These are phyloP conservation scores for Mimosa pudica DNA, from an alignment of 306 rosid species.

Conservation along the genomic window DNA sequence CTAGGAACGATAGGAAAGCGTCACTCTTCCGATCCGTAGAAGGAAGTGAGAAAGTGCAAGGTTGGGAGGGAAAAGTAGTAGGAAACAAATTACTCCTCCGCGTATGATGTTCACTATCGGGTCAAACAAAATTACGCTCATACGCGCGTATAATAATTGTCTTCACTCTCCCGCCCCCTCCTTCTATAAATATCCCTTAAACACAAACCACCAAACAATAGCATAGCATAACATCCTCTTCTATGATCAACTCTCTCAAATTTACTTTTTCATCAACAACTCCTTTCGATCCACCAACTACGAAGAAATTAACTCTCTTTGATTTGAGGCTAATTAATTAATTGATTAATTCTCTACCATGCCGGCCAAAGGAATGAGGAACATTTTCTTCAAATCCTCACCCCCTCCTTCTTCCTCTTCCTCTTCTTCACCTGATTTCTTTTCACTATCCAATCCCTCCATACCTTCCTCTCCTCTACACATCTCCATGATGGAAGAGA, in stretches of 20 bases:
- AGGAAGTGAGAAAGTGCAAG: not conserved
- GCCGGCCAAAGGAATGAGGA: slow-evolving; percentile 34
- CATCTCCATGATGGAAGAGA: slow-evolving; percentile 52
- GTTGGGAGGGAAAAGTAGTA: not conserved
- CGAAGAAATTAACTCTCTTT: no score
- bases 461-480: slow-evolving; percentile 40
- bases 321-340: no score
- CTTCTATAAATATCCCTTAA: not conserved
- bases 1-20: not conserved
- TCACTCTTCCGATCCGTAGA: not conserved
- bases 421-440: not conserved
- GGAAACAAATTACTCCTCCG: not conserved
- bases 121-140: not conserved
- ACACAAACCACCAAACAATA: not conserved
- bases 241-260: not conserved
- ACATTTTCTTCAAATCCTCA: slow-evolving; percentile 42
- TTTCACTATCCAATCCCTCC: slow-evolving; percentile 1
- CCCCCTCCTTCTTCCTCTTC: slow-evolving; percentile 37
- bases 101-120: not conserved
- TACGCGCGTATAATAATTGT: not conserved
- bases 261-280: no score
- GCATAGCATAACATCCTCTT: not conserved
- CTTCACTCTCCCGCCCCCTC: not conserved
- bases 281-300: no score
- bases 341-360: no score